Evolutionary conservation across 2,329 filamentous ascomycete species (phyloP), one percentile per base, ranked within the genome.

Genomic region (Cercospora sp.): DNA sequence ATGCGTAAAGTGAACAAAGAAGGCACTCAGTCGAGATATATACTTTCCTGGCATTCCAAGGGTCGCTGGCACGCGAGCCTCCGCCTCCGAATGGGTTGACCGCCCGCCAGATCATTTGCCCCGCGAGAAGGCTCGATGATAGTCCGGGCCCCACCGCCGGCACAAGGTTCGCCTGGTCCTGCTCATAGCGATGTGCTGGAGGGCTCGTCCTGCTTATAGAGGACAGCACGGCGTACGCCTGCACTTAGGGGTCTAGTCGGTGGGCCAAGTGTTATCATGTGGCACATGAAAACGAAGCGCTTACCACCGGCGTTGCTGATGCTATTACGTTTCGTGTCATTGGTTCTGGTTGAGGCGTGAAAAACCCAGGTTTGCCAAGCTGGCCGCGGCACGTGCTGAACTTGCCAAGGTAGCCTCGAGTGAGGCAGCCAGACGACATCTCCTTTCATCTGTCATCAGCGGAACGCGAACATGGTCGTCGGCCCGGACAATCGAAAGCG

Each of bases 401-500:
- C 36, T 36, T 23, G 55, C 55, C 55, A 59, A 59, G 48, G 55
- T 20, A 31, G 8, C 26, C 33, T 23, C 59, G n/a, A 40, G 45
- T 63, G 60, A 48, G 60, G 42, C 45, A 20, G 7, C 18, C 42
- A 10, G 59, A 66, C 59, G 28, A 36, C 61, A 57, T 63, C 28
- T 63, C 61, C 13, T 48, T 10, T 20, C 20, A 10, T 20, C 33
- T 40, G 20, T 48, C 20, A 48, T 51, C 31, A 59, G 20, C 20
- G 18, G 63, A 65, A 60, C 7, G 61, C 61, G 12, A 60, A 26
- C 53, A 69, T 69, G 68, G 55, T 65, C 10, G n/a, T 57, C 12
- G 63, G 65, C 33, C 55, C 61, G 30, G 45, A 60, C 51, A 55
- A 64, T 63, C 53, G 69, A 12, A 72, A 72, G 58, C 72, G 74